Conservation (phyloP, 1,284 basidiomycete species). For the Paramarasmius palmivorus region DNA sequence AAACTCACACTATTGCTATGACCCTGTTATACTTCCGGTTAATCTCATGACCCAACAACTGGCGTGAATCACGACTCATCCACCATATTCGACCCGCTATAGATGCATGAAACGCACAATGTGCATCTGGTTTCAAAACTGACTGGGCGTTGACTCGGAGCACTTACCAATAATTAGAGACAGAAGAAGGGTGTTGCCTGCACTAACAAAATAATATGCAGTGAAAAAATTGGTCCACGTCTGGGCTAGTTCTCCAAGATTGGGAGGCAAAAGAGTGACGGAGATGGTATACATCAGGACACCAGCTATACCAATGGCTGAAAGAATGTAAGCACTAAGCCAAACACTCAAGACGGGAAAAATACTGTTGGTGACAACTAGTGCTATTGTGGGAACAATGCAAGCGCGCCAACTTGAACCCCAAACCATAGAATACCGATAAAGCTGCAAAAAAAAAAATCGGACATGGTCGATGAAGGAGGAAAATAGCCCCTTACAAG, state of each 20-base stretch:
- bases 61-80: background rate
- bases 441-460: too few species aligned
- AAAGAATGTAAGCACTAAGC: too few species aligned
- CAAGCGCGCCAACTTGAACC: background rate
- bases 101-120: too few species aligned
- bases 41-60: background rate
- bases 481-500: constrained; percentile 5
- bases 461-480: too few species aligned
- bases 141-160: too few species aligned
- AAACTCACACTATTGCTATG: constrained; percentile 1
- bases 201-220: constrained; percentile 3
- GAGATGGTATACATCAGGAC: too few species aligned
- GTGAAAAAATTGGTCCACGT: background rate
- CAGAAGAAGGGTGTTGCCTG: background rate
- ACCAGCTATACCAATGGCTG: background rate
- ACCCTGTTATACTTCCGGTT: background rate
- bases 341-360: background rate
- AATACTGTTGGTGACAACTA: background rate
- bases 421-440: too few species aligned
- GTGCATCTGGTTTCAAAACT: too few species aligned
- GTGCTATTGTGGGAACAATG: background rate
- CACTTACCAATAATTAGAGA: constrained; percentile 1
- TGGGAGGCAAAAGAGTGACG: too few species aligned
- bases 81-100: constrained; percentile 9
- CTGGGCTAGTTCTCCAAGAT: too few species aligned